Conservation (phyloP, 1,284 basidiomycete species). For the Fistulinella cinereoalba region DNA sequence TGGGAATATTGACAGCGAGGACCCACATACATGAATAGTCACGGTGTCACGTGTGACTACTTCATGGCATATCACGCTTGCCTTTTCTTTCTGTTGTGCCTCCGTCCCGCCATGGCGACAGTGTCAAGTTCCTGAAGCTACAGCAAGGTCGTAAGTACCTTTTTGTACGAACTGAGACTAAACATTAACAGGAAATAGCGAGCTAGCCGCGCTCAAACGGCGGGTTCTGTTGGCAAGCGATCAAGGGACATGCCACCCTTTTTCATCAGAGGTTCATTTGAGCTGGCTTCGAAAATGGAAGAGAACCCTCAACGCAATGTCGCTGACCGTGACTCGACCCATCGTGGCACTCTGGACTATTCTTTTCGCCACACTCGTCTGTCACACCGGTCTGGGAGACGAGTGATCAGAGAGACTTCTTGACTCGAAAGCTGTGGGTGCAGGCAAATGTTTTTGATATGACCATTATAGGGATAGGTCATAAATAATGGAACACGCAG, state of each 20-base stretch:
- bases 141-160: not conserved
- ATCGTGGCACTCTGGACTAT: constrained; percentile 18
- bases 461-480: constrained; percentile 18
- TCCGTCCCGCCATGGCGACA: not conserved
- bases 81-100: not conserved
- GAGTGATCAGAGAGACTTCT: not conserved
- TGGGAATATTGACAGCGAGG: constrained; percentile 18
- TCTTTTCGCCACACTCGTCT: constrained; percentile 8
- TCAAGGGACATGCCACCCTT: constrained; percentile 32
- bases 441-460: constrained; percentile 15
- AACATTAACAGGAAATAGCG: constrained; percentile 2
- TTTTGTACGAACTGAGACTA: constrained; percentile 12
- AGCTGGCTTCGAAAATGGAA: constrained; percentile 35
- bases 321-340: constrained; percentile 11
- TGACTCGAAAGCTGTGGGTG: constrained; percentile 5
- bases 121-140: constrained; percentile 4
- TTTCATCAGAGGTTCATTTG: constrained; percentile 34
- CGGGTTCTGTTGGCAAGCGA: constrained; percentile 25
- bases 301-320: constrained; percentile 15
- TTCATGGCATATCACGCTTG: not conserved
- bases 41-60: constrained; percentile 20
- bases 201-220: constrained; percentile 25
- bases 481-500: constrained; percentile 24
- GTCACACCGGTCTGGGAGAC: not conserved
- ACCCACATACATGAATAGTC: constrained; percentile 7